Percentiles rank a stretch among this genome's conserved stretches.
These are phyloP conservation scores for Funneliformis geosporum DNA, from an alignment of 192 early-diverging fungal species.

Conservation along the genomic window DNA sequence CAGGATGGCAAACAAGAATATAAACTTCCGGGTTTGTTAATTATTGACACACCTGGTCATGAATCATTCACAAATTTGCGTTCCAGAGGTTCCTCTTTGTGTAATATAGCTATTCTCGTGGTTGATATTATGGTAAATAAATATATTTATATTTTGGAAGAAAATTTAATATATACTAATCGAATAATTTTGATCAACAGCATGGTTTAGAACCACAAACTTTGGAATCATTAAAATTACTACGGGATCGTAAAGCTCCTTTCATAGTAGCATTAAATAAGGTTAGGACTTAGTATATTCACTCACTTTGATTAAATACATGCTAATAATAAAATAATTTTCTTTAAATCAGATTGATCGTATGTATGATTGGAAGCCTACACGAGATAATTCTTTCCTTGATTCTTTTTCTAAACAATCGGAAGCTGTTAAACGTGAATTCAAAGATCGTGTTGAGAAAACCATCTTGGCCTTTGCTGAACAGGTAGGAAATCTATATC, in stretches of 20 bases:
- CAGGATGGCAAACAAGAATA: constrained; percentile 59
- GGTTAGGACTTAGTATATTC: neutral
- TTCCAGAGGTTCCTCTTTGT: constrained; percentile 92
- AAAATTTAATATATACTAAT: neutral
- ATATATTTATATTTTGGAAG: neutral
- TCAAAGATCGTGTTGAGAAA: constrained; percentile 74
- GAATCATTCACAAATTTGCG: constrained; percentile 97
- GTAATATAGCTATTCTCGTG: constrained; percentile 99
- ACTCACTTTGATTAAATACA: neutral
- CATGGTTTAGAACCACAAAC: constrained; percentile 99
- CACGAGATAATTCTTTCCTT: constrained; percentile 78
- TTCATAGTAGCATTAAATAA: constrained; percentile 99
- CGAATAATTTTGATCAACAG: neutral
- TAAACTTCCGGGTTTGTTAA: constrained; percentile 68
- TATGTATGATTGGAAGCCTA: constrained; percentile 89
- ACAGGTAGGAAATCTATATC: constrained; percentile 47
- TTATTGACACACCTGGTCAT: constrained; percentile 99
- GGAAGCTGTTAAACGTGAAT: constrained; percentile 77
- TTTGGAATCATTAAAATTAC: constrained; percentile 88
- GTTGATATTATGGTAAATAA: constrained; percentile 88
- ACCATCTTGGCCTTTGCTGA: constrained; percentile 90
- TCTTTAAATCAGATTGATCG: constrained; percentile 75
- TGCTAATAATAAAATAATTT: neutral
- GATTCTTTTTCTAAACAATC: constrained; percentile 79
- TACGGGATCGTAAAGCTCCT: constrained; percentile 92